Percentiles rank a stretch among this genome's conserved stretches.
Conservation (phyloP, 208 protist genomes). For the Balamuthia mandrillaris region DNA sequence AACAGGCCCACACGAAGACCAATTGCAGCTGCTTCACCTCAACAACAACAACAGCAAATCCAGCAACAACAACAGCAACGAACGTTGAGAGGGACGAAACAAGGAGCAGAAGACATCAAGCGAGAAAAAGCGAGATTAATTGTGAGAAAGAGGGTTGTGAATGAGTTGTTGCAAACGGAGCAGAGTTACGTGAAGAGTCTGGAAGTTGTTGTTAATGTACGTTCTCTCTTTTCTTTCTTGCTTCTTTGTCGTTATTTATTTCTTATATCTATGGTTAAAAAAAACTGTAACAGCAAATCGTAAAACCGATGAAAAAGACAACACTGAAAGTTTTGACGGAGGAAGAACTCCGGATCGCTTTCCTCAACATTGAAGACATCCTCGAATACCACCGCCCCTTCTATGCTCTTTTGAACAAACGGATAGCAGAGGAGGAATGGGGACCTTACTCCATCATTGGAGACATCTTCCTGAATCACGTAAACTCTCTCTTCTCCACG, state of each 20-base stretch:
- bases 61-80: not conserved
- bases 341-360: not conserved
- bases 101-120: no score
- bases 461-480: constrained; percentile 15
- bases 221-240: no score
- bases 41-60: not conserved
- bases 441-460: constrained; percentile 6
- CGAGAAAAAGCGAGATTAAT: constrained; percentile 1
- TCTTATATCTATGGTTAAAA: not conserved
- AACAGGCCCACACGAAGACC: not conserved
- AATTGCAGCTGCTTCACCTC: not conserved
- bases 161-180: not conserved
- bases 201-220: constrained; percentile 15
- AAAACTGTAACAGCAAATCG: not conserved
- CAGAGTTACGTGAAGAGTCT: not conserved
- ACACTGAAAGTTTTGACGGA: not conserved
- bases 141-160: not conserved
- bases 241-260: no score
- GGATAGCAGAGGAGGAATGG: not conserved
- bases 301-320: not conserved
- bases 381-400: constrained; percentile 4
- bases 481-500: not conserved
- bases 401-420: constrained; percentile 5
- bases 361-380: not conserved
- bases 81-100: no score